These are phyloP conservation scores for Turritis glabra DNA, from an alignment of 345 rosid species.

Conservation along the genomic window DNA sequence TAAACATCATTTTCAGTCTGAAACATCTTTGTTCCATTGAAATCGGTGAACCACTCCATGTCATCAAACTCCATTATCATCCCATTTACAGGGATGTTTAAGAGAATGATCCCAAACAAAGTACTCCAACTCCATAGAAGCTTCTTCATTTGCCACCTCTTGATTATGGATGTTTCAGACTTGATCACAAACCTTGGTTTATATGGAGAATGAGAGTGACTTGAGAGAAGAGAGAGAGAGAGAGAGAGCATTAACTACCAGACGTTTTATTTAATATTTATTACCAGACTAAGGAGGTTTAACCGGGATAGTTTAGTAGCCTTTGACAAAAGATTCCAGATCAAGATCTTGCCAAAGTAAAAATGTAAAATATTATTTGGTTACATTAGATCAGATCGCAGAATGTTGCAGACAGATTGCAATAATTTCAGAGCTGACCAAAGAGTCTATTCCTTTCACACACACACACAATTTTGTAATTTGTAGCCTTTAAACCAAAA, in stretches of 20 bases:
- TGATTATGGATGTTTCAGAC: slow-evolving; percentile 5
- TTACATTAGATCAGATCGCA: slow-evolving; percentile 30
- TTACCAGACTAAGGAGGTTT: neutral
- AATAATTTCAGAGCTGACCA: slow-evolving; percentile 25
- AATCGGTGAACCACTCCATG: slow-evolving; percentile 25
- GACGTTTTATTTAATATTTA: neutral
- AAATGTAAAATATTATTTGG: slow-evolving; percentile 18
- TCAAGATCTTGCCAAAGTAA: slow-evolving; percentile 36
- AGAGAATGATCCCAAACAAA: slow-evolving; percentile 33
- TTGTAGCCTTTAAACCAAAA: neutral
- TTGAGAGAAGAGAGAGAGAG: slow-evolving; percentile 1
- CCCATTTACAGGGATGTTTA: slow-evolving; percentile 15
- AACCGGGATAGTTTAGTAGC: slow-evolving; percentile 19
- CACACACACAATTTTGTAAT: neutral
- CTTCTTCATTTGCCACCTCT: slow-evolving; percentile 22
- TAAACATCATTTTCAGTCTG: slow-evolving; percentile 32
- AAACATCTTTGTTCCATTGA: slow-evolving; percentile 36
- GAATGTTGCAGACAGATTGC: slow-evolving; percentile 36
- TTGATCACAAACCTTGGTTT: slow-evolving; percentile 9
- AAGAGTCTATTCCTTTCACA: slow-evolving; percentile 24
- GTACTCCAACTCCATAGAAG: slow-evolving; percentile 36
- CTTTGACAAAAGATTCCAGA: slow-evolving; percentile 39
- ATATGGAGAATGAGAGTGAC: slow-evolving; percentile 18
- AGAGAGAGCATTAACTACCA: slow-evolving; percentile 21
- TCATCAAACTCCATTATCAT: slow-evolving; percentile 39